These are phyloP conservation scores for Dianthus caryophyllus DNA, from an alignment of 148 eudicot species.

Conservation along the genomic window DNA sequence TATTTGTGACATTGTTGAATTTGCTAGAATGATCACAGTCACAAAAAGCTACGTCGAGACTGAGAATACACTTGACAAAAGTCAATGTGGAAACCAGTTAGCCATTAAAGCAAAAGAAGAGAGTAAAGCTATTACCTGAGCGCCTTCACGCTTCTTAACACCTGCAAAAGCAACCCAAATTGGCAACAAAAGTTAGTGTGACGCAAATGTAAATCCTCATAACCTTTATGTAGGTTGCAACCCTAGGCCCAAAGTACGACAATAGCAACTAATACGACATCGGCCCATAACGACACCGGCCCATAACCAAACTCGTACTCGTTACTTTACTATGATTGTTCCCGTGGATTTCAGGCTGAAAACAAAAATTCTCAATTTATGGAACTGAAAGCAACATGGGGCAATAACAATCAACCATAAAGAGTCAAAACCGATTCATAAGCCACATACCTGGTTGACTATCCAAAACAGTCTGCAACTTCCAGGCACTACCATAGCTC, in stretches of 20 bases:
- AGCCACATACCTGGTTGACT: conserved; percentile 36
- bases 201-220: neutral
- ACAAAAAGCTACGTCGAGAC: neutral
- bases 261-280: too few species aligned
- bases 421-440: neutral
- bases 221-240: too few species aligned
- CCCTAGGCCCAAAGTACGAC: too few species aligned
- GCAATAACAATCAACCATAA: neutral
- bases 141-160: conserved; percentile 19
- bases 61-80: neutral
- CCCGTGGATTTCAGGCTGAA: neutral
- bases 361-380: neutral
- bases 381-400: neutral
- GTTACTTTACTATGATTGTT: conserved; percentile 2
- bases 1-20: too few species aligned
- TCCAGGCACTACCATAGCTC: conserved; percentile 66
- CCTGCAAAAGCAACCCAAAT: conserved; percentile 26
- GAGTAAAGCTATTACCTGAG: conserved; percentile 19
- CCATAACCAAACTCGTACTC: too few species aligned
- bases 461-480: conserved; percentile 60
- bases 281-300: too few species aligned
- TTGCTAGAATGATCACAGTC: too few species aligned
- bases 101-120: neutral
- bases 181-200: conserved; percentile 4
- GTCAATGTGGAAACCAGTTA: neutral